A percentile compares a stretch with the other conserved stretches of the same genome.
Conservation (phyloP, 257 asterid species). For the Nicotiana noctiflora region DNA sequence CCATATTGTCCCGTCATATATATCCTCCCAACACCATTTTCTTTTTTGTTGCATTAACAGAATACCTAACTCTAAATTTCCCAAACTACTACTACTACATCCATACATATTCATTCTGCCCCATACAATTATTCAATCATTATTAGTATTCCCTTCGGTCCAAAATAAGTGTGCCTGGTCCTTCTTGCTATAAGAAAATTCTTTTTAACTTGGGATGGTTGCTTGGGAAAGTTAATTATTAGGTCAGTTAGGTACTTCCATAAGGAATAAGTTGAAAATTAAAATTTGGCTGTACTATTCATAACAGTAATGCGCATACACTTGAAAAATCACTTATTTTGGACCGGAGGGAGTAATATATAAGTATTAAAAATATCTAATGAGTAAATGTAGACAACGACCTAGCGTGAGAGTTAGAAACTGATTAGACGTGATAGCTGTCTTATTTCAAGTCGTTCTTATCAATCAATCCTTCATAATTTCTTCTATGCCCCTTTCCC, state of each 20-base stretch:
- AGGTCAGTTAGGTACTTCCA: not conserved
- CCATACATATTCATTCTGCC: not conserved
- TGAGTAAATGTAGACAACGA: not conserved
- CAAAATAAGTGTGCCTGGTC: too few relatives aligned
- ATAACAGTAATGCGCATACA: not conserved
- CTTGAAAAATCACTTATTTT: too few relatives aligned
- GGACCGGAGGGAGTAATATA: too few relatives aligned
- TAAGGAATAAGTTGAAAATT: not conserved
- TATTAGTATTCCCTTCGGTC: too few relatives aligned
- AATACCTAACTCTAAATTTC: not conserved
- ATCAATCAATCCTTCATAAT: not conserved
- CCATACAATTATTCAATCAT: not conserved
- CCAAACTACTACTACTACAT: not conserved
- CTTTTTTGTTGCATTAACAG: not conserved
- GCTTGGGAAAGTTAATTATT: not conserved
- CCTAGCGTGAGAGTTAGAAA: not conserved
- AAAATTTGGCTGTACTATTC: not conserved
- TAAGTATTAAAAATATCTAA: not conserved
- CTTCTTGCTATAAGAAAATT: not conserved
- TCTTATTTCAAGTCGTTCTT: not conserved
- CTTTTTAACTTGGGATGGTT: not conserved
- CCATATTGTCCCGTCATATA: not conserved
- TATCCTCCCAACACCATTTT: not conserved
- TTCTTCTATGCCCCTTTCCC: slow-evolving; percentile 1
- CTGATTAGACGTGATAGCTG: not conserved